phyloP scores from a whole-genome alignment of 331 rosid species.

The Malus hybrid region DNA sequence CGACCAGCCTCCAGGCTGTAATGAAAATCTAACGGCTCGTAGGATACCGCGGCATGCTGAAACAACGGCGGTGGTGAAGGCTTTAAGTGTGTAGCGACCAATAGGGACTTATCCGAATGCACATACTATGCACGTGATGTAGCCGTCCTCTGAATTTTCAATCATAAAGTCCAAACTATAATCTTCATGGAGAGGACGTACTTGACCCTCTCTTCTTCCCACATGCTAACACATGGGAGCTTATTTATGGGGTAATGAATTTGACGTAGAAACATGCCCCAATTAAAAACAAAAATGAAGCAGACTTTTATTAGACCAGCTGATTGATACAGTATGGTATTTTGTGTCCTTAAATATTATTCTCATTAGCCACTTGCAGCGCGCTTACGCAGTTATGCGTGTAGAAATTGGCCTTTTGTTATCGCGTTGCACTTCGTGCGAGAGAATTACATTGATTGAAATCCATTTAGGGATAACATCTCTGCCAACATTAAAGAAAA shows the following conservation, averaged over 20 bases:
- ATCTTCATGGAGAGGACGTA: not conserved
- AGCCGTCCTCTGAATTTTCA: not conserved
- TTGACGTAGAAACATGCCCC: no score
- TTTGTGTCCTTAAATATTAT: no score
- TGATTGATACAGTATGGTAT: no score
- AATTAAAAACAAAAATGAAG: no score
- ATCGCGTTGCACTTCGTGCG: no score
- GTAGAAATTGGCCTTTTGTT: no score
- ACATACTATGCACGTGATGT: not conserved
- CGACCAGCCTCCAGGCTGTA: not conserved
- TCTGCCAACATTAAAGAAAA: no score
- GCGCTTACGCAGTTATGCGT: accelerated
- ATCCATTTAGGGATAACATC: no score
- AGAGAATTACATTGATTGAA: no score
- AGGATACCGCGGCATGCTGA: not conserved
- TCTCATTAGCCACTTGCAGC: no score
- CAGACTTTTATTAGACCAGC: no score
- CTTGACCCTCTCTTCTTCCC: not conserved
- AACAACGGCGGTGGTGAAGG: not conserved
- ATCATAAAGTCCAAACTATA: not conserved
- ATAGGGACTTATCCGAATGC: not conserved
- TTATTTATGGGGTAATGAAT: not conserved
- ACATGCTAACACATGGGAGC: not conserved
- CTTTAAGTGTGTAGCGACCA: not conserved
- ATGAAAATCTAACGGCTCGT: not conserved